Base-by-base conservation (phyloP, 768 basidiomycete species). In the Lactarius quietus region DNA sequence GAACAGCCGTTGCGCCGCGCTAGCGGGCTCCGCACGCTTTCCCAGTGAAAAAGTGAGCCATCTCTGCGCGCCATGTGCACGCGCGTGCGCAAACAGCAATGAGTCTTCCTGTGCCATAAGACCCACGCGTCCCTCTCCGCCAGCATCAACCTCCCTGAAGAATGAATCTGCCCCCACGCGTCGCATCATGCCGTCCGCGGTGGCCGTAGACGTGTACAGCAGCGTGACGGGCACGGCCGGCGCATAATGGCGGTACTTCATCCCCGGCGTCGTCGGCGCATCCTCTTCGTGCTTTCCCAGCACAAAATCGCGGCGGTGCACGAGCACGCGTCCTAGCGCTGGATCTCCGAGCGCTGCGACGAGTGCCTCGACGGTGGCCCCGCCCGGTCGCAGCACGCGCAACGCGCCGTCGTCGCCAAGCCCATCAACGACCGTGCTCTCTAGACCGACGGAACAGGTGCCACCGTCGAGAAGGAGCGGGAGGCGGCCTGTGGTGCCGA, bases 191-290 rank as follows among this genome's bases (percentile, higher is more conserved):
- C 48, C 7, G 60, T 26, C 8, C 82, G 80, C 51, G 71, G 66
- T n/a, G 82, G 26, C 76, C 6, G 76, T 70, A 26, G 48, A 51
- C 3, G 86, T 84, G 67, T 83, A 81, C 43, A 94, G 78, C 7
- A 98, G 83, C 26, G 84, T 84, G 35, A 98, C 92, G 2, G 94
- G 93, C 5, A 95, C 87, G 1, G 88, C 79, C 2, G 97, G 97
- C 28, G 95, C 90, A 74, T 99, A 99, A 77, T 99, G 97, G 58
- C 89, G 85, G 75, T 99, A 99, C 77, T 99, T 99, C 95, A 98
- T 97, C 36, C 97, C 97, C 2, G 97, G 97, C 0, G 97, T 98
- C 9, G 93, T 94, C 10, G 97, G 97, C 0, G 87, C 84, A 43
- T 80, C 79, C 74, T 93, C 92, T 63, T 90, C 79, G n/a, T 75